phyloP scores from a whole-genome alignment of 805 yeast genomes.

The Kodamaea jinghongensis region DNA sequence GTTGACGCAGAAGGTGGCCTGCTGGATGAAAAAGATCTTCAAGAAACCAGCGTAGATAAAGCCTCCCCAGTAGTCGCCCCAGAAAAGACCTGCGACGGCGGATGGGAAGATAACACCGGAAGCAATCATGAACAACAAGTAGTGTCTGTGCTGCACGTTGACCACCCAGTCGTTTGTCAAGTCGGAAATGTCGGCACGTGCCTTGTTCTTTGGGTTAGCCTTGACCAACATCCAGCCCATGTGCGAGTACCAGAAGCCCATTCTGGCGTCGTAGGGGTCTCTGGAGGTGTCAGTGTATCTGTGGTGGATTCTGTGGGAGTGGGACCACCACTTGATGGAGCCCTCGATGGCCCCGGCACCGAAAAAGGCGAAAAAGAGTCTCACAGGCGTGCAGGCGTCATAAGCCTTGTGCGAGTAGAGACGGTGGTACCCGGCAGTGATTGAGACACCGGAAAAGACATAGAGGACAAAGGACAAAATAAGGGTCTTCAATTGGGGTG shows the following conservation, averaged over 20 bases:
- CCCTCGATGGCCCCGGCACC: slow-evolving; percentile 86
- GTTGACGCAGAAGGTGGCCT: slow-evolving; percentile 83
- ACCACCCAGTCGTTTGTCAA: slow-evolving; percentile 76
- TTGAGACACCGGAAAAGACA: slow-evolving; percentile 63
- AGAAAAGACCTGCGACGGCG: slow-evolving; percentile 25
- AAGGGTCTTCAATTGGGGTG: slow-evolving; percentile 52
- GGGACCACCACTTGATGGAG: slow-evolving; percentile 88
- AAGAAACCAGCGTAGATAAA: slow-evolving; percentile 71
- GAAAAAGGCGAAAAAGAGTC: slow-evolving; percentile 66
- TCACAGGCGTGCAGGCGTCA: slow-evolving; percentile 58
- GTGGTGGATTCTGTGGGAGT: slow-evolving; percentile 81
- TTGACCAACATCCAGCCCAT: slow-evolving; percentile 82
- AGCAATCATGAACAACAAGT: slow-evolving; percentile 56
- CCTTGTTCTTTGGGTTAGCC: slow-evolving; percentile 79
- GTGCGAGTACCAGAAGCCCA: slow-evolving; percentile 81
- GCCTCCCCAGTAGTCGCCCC: slow-evolving; percentile 59
- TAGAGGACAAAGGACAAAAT: slow-evolving; percentile 54
- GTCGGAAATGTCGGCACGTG: slow-evolving; percentile 79
- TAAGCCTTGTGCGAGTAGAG: slow-evolving; percentile 76
- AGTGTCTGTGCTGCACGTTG: slow-evolving; percentile 78
- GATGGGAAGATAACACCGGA: slow-evolving; percentile 68
- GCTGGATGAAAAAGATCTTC: slow-evolving; percentile 70
- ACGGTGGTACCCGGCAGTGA: slow-evolving; percentile 84
- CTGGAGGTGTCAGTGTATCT: slow-evolving; percentile 79
- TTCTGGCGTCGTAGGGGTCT: slow-evolving; percentile 85